These are phyloP conservation scores for Exophiala sp. DNA, from an alignment of 2,329 filamentous ascomycete species.

Conservation along the genomic window DNA sequence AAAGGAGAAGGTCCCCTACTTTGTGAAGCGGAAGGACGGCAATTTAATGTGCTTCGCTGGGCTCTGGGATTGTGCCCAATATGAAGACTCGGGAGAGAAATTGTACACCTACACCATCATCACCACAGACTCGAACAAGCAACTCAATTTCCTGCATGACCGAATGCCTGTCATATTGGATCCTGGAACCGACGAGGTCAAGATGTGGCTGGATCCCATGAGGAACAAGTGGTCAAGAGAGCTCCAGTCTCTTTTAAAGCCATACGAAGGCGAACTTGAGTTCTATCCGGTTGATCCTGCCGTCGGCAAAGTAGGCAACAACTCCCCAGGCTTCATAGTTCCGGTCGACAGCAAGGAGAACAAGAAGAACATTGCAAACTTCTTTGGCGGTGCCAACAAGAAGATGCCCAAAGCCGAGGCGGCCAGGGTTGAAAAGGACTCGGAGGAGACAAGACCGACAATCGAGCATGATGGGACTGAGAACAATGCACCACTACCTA, in stretches of 20 bases:
- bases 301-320: constrained; percentile 90
- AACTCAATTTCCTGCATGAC: constrained; percentile 81
- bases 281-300: constrained; percentile 81
- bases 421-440: constrained; percentile 24
- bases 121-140: constrained; percentile 78
- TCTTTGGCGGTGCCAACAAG: constrained; percentile 58
- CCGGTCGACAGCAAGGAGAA: constrained; percentile 80
- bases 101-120: constrained; percentile 89
- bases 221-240: constrained; percentile 68
- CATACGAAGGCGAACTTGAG: constrained; percentile 71
- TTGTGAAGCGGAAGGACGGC: constrained; percentile 72
- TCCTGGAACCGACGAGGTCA: constrained; percentile 62
- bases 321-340: constrained; percentile 75
- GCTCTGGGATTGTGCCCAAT: constrained; percentile 81
- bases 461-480: constrained; percentile 43
- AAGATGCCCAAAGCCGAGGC: constrained; percentile 25
- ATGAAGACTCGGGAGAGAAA: constrained; percentile 66
- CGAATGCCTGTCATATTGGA: constrained; percentile 94
- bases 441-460: constrained; percentile 41
- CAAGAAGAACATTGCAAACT: constrained; percentile 89
- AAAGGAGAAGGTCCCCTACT: constrained; percentile 81
- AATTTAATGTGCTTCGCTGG: constrained; percentile 84
- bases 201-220: constrained; percentile 70
- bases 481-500: constrained; percentile 49
- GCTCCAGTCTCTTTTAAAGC: constrained; percentile 71